Percentiles rank a stretch among this genome's conserved stretches.
phyloP scores from a whole-genome alignment of 2,329 filamentous ascomycete species.

The Aspergillus sp. region DNA sequence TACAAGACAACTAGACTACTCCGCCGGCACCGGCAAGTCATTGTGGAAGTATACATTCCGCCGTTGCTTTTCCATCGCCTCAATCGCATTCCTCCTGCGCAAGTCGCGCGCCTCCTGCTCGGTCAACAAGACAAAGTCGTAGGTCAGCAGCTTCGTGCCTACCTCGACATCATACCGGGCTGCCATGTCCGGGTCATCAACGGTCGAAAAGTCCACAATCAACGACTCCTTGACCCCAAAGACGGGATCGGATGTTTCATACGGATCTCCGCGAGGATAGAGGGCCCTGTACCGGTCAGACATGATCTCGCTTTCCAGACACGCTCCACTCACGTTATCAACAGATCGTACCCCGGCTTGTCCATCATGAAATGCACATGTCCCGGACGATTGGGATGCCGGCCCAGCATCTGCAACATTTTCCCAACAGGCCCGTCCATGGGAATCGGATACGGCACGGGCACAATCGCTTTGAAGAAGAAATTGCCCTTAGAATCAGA shows the following conservation, averaged over 20 bases:
- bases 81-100: conserved; percentile 12
- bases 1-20: neutral
- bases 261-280: conserved; percentile 27
- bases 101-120: conserved; percentile 9
- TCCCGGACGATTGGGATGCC: conserved; percentile 23
- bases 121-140: conserved; percentile 24
- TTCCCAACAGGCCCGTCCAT: conserved; percentile 22
- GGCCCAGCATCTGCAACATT: conserved; percentile 17
- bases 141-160: conserved; percentile 18
- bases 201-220: conserved; percentile 24
- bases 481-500: conserved; percentile 20
- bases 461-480: conserved; percentile 24
- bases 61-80: conserved; percentile 13
- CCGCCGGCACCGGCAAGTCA: conserved; percentile 10
- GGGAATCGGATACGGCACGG: conserved; percentile 27
- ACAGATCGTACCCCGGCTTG: conserved; percentile 17
- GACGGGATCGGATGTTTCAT: conserved; percentile 27
- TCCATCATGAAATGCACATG: conserved; percentile 26
- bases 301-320: neutral
- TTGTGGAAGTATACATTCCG: conserved; percentile 13
- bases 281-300: conserved; percentile 18
- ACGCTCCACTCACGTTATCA: conserved; percentile 19
- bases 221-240: conserved; percentile 31
- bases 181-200: conserved; percentile 20
- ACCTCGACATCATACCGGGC: conserved; percentile 23